phyloP scores from a whole-genome alignment of 257 asterid genomes.

The Cinchona pubescens region DNA sequence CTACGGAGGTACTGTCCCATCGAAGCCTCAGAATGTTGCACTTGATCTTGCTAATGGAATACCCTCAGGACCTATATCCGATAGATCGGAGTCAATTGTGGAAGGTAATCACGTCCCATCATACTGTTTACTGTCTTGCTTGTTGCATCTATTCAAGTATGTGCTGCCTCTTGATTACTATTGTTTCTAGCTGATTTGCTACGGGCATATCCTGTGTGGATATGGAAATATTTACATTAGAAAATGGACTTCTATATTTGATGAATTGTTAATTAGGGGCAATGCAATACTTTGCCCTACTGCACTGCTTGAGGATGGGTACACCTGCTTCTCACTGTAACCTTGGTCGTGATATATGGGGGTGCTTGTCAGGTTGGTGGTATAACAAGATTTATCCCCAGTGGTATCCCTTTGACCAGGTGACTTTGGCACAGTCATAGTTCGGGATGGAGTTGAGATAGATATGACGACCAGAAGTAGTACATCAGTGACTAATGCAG shows the following conservation, averaged over 20 bases:
- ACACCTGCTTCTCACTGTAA: not conserved
- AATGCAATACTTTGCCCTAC: not conserved
- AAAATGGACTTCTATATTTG: not conserved
- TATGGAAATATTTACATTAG: not conserved
- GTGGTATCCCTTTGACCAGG: constrained; percentile 40
- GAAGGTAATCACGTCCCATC: constrained; percentile 48
- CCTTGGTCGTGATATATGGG: not conserved
- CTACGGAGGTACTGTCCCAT: constrained; percentile 67
- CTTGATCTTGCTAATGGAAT: constrained; percentile 31
- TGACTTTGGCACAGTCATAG: constrained; percentile 81
- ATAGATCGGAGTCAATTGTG: constrained; percentile 32
- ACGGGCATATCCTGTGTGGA: not conserved
- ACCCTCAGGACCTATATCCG: constrained; percentile 27
- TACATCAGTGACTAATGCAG: constrained; percentile 31
- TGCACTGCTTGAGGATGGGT: not conserved
- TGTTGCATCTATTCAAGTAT: not conserved
- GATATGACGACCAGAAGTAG: constrained; percentile 35
- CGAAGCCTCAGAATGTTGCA: constrained; percentile 51
- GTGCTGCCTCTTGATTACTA: not conserved
- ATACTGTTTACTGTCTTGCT: not conserved
- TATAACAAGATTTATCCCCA: constrained; percentile 6
- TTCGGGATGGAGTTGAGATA: constrained; percentile 54
- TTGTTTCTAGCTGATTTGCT: not conserved
- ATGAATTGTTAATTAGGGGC: not conserved
- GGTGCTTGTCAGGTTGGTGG: not conserved